Percentiles rank a stretch among this genome's conserved stretches.
These are phyloP conservation scores for Austropuccinia psidii DNA, from an alignment of 1,284 basidiomycete genomes.

Conservation along the genomic window DNA sequence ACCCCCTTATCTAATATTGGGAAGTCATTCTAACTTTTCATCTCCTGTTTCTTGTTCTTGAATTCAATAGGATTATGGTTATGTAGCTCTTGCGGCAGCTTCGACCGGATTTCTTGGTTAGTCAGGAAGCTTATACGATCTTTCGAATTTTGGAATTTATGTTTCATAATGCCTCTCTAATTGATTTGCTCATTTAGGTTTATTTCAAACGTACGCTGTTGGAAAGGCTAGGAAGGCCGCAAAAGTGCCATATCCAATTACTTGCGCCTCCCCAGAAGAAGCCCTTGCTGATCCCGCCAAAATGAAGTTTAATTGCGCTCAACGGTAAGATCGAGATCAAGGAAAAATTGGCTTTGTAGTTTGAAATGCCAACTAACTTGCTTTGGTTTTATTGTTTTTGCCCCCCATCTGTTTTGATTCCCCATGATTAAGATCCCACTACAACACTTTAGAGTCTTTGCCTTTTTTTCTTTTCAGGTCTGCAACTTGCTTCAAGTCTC, in stretches of 20 bases:
- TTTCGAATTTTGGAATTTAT: background rate
- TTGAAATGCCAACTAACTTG: background rate
- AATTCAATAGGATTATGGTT: constrained; percentile 18
- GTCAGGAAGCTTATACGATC: background rate
- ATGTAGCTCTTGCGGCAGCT: constrained; percentile 10
- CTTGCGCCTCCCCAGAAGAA: constrained; percentile 15
- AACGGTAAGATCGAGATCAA: background rate
- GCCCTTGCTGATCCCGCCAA: constrained; percentile 18
- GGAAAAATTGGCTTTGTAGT: too few relatives aligned
- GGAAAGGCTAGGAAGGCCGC: constrained; percentile 17
- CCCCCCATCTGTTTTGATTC: background rate
- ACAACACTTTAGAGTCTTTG: constrained; percentile 28
- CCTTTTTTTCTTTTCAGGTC: constrained; percentile 26
- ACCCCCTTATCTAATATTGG: background rate
- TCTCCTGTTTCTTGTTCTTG: background rate
- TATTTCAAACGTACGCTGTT: constrained; percentile 28
- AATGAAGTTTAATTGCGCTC: constrained; percentile 29
- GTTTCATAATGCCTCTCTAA: background rate
- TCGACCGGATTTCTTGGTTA: constrained; percentile 30
- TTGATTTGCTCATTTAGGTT: background rate
- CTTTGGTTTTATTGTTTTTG: background rate
- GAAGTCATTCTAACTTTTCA: background rate
- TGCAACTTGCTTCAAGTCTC: background rate
- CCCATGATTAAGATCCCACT: background rate
- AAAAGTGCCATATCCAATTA: constrained; percentile 20